Evolutionary conservation across 2,329 filamentous ascomycete species (phyloP).

Genomic region (Colletotrichum caudatum): DNA sequence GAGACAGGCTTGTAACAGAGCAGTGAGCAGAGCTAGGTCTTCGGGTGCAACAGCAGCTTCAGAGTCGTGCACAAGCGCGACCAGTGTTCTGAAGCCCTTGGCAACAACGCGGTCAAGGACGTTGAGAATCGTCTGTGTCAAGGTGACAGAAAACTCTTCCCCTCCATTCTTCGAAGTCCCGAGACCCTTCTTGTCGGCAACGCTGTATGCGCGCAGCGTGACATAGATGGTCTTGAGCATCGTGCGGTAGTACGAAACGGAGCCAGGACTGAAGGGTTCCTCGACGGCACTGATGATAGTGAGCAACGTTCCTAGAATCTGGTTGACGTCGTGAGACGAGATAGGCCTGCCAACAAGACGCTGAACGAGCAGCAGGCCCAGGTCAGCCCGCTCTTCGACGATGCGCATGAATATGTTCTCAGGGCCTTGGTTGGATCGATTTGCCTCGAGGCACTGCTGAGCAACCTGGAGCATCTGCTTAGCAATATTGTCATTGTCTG

Average conservation of each 20-base stretch:
- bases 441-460: slow-evolving; percentile 81
- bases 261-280: slow-evolving; percentile 64
- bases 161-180: slow-evolving; percentile 42
- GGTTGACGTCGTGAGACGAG: slow-evolving; percentile 63
- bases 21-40: slow-evolving; percentile 88
- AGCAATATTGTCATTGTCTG: slow-evolving; percentile 66
- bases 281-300: slow-evolving; percentile 66
- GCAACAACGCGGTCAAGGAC: slow-evolving; percentile 84
- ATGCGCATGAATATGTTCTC: slow-evolving; percentile 86
- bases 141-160: slow-evolving; percentile 56
- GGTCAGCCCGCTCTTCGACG: slow-evolving; percentile 79
- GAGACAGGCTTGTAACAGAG: slow-evolving; percentile 86
- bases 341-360: slow-evolving; percentile 73
- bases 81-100: slow-evolving; percentile 84
- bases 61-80: slow-evolving; percentile 83
- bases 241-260: slow-evolving; percentile 80
- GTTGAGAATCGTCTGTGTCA: slow-evolving; percentile 77
- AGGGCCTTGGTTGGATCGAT: slow-evolving; percentile 77
- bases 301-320: slow-evolving; percentile 64
- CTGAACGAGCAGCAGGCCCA: slow-evolving; percentile 86
- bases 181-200: slow-evolving; percentile 47
- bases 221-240: slow-evolving; percentile 89
- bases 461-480: slow-evolving; percentile 80
- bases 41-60: slow-evolving; percentile 74
- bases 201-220: slow-evolving; percentile 75